Conservation (phyloP, 2,329 filamentous ascomycete species). For the Passalora sequoiae region DNA sequence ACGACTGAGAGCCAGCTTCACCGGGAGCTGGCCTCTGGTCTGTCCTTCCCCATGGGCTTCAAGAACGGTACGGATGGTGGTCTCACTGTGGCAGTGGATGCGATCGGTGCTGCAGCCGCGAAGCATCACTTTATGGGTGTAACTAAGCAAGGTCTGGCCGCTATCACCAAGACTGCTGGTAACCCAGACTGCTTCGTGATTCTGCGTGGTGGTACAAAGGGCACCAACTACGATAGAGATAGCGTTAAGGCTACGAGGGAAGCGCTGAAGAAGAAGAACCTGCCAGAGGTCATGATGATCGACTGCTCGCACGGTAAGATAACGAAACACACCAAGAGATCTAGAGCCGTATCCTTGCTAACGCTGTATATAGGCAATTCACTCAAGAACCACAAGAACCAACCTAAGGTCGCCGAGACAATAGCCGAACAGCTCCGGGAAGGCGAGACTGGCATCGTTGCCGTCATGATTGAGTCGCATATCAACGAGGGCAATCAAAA, state of each 20-base stretch:
- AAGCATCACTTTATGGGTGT: slow-evolving; percentile 98
- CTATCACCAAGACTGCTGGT: slow-evolving; percentile 86
- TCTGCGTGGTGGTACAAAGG: slow-evolving; percentile 81
- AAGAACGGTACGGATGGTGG: slow-evolving; percentile 98
- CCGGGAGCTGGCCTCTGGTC: slow-evolving; percentile 86
- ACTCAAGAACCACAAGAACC: slow-evolving; percentile 94
- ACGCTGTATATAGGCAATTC: slow-evolving; percentile 71
- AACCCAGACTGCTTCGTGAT: slow-evolving; percentile 99
- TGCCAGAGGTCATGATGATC: slow-evolving; percentile 89
- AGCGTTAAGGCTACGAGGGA: slow-evolving; percentile 76
- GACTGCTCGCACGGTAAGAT: slow-evolving; percentile 88
- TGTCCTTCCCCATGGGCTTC: slow-evolving; percentile 97
- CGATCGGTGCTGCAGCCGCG: slow-evolving; percentile 74
- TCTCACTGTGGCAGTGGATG: slow-evolving; percentile 86
- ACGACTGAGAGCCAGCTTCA: slow-evolving; percentile 97
- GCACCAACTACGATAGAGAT: slow-evolving; percentile 87
- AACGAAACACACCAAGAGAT: not conserved
- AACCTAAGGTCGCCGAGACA: slow-evolving; percentile 81
- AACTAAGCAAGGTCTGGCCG: slow-evolving; percentile 92
- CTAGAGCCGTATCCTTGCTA: slow-evolving; percentile 8
- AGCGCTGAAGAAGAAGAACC: slow-evolving; percentile 72
- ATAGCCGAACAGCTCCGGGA: slow-evolving; percentile 80
- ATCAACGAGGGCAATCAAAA: slow-evolving; percentile 79
- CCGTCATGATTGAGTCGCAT: slow-evolving; percentile 98
- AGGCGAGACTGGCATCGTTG: slow-evolving; percentile 83